phyloP scores from a whole-genome alignment of 768 basidiomycete genomes.

The Amanita pallidorosea region DNA sequence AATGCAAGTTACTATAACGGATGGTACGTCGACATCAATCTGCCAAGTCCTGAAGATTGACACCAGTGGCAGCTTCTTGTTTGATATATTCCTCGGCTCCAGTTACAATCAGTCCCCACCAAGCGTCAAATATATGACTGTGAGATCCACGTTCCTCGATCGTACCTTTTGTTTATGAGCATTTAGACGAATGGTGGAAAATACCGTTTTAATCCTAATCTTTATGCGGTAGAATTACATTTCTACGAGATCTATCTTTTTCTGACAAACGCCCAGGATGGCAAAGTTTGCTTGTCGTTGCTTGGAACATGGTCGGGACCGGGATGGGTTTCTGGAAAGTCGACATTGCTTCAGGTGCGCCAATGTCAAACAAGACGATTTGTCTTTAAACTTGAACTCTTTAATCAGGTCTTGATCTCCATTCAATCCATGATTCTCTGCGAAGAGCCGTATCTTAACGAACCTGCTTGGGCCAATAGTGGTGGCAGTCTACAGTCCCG shows the following conservation, averaged over 20 bases:
- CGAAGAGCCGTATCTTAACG: slow-evolving; percentile 89
- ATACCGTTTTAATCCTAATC: slow-evolving; percentile 88
- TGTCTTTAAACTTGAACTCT: neutral
- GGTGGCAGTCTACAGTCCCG: slow-evolving; percentile 66
- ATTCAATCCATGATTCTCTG: slow-evolving; percentile 96
- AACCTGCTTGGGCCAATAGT: slow-evolving; percentile 76
- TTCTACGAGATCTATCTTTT: neutral
- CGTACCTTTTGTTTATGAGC: neutral
- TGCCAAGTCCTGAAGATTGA: slow-evolving; percentile 25
- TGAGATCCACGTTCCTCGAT: slow-evolving; percentile 16
- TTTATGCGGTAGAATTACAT: slow-evolving; percentile 62
- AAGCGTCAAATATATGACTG: slow-evolving; percentile 52
- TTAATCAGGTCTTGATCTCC: slow-evolving; percentile 75
- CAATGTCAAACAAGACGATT: no score
- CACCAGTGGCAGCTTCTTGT: slow-evolving; percentile 32
- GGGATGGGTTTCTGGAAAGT: slow-evolving; percentile 86
- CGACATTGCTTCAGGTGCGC: slow-evolving; percentile 75
- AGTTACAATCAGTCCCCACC: slow-evolving; percentile 87
- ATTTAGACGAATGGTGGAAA: slow-evolving; percentile 76
- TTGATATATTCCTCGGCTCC: slow-evolving; percentile 88
- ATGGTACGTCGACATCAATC: slow-evolving; percentile 41
- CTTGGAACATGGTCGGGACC: slow-evolving; percentile 92
- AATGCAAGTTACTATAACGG: slow-evolving; percentile 73
- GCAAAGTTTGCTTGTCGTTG: slow-evolving; percentile 88
- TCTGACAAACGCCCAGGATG: slow-evolving; percentile 42